Base-by-base conservation (phyloP, 2,329 filamentous ascomycete genomes). In the Cladosporium sp. region DNA sequence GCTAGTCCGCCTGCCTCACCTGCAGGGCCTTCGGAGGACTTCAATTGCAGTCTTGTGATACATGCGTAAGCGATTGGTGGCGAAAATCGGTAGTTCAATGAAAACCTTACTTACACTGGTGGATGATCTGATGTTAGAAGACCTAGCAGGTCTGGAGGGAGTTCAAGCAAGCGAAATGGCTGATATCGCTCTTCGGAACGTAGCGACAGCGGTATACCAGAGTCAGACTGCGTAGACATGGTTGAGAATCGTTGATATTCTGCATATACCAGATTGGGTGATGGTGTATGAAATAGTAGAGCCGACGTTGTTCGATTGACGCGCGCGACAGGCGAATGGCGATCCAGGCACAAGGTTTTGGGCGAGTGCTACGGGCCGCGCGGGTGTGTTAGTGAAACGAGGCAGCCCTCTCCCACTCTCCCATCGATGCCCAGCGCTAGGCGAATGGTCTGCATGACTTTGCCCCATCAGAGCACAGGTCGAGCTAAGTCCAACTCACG, bases 91-190 rank as follows among this genome's bases (percentile, higher is more conserved):
- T n/a, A n/a, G 29, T 11, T 27, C 38, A 29, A 55, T 52, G 16
- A n/a, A 19, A 15, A 13, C 6, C 12, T 30, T 7, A 41, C 68
- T 51, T 67, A 75, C 72, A 53, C 61, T 32, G 68, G 67, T 33
- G 68, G 63, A 51, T 73, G 67, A n/a, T 73, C 68, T 7, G 73
- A 71, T 16, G 74, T 69, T 29, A 84, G 62, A 38, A 80, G 63
- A 30, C 76, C 72, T 11, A 80, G 72, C 30, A 85, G 59, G 29
- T 81, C 78, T 2, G 78, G 67, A 11, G 82, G 76, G 15, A 85
- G 71, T 66, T 85, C 82, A 16, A 85, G 71, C 27, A 85, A 69
- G 33, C 78, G 74, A 62, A 83, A 78, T 18, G 72, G 72, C 57
- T 80, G 72, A 56, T 80, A 73, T 11, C 68, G 56, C 41, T 70